phyloP scores from a whole-genome alignment of 257 asterid genomes.

The Jaltomata sinuosa region DNA sequence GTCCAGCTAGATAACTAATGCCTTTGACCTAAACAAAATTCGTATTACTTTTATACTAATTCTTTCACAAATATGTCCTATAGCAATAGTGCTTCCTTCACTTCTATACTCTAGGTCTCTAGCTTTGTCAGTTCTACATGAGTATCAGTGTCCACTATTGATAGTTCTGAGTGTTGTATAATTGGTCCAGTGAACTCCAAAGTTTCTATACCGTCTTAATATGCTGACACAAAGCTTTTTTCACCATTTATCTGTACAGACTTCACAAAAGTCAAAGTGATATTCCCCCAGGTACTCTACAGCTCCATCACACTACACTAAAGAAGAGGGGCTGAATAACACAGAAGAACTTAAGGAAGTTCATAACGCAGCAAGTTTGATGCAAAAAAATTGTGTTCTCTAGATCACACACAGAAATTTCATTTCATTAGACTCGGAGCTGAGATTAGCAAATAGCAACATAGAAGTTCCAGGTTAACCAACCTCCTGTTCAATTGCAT shows the following conservation, averaged over 20 bases:
- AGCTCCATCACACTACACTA: background rate
- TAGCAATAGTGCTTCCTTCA: background rate
- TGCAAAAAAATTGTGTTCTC: background rate
- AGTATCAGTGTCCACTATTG: background rate
- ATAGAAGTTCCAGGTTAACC: conserved; percentile 12
- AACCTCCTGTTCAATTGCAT: conserved; percentile 91
- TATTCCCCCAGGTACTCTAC: background rate
- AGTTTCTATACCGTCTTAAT: background rate
- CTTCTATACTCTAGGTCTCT: background rate
- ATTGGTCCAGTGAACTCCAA: background rate
- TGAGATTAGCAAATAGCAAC: no score
- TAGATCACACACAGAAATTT: background rate
- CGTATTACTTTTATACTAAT: background rate
- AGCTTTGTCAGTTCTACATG: background rate
- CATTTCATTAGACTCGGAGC: no score
- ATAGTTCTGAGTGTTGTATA: background rate
- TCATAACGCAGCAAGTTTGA: conserved; percentile 2
- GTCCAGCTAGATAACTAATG: background rate
- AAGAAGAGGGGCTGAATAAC: background rate
- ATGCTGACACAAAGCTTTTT: background rate
- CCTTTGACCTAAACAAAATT: background rate
- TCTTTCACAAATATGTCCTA: background rate
- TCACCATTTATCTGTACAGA: background rate
- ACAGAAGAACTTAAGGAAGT: background rate
- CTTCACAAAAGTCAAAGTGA: background rate